Evolutionary conservation across 768 basidiomycete genomes (phyloP), one percentile per base, ranked within the genome.

Genomic region (Collybia mongolica): DNA sequence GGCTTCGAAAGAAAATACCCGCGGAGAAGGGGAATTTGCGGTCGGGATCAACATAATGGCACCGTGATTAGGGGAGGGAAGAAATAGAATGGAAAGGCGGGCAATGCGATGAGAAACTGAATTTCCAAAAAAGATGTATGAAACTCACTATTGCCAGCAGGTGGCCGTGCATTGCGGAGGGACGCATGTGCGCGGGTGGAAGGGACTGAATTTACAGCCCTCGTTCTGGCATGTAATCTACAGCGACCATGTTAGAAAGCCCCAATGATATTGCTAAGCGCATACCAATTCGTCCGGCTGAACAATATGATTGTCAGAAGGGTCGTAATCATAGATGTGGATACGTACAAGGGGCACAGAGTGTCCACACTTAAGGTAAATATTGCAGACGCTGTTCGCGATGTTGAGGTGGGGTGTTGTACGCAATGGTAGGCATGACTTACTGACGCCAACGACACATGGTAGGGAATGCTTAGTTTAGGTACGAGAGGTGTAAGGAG

Each of bases 401-500:
- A 51, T 28, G 53, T 36, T 18, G 9, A 44, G 29, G 40, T 44
- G 14, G 18, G 8, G 17, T 17, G 14, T 26, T 26, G 24, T 26
- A 37, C 12, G 17, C 3, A 9, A n/a, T 51, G 28, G 58, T 40
- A 41, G 19, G 54, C 20, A 14, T 32, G 14, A 72, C 78, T 65
- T 58, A 83, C 81, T 74, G 79, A 68, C 81, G 77, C 60, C 67
- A 72, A 59, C 69, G 71, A 65, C 81, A 83, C 81, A 83, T 82
- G 14, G 28, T 65, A 35, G 39, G 48, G 42, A 54, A 19, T 44
- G 14, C 14, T 32, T 32, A 12, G 32, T 32, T 32, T 32, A 9
- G 39, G 32, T 49, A 38, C 5, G 8, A 11, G 47, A 47, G 44
- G 40, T 53, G 60, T 41, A 42, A 49, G 38, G 37, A 18, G 22